These are phyloP conservation scores for Stagonosporopsis chrysanthemi DNA, from an alignment of 2,329 filamentous ascomycete species.

Conservation along the genomic window DNA sequence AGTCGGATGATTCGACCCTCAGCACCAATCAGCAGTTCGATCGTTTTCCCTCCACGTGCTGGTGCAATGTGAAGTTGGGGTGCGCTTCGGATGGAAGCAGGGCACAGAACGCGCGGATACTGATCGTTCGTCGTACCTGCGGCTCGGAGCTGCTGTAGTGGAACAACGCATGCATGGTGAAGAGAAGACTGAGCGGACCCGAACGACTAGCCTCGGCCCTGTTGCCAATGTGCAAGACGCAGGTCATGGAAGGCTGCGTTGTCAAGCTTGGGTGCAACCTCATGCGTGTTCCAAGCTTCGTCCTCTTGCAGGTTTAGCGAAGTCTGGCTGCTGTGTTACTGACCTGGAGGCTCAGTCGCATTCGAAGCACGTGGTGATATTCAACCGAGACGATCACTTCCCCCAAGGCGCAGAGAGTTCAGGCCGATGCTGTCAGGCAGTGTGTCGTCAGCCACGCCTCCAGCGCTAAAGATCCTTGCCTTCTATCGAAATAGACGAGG, in stretches of 20 bases:
- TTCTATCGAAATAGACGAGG: background rate
- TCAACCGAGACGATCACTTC: background rate
- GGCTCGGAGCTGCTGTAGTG: slow-evolving; percentile 1
- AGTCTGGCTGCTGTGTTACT: slow-evolving; percentile 9
- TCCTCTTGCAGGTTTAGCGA: slow-evolving; percentile 1
- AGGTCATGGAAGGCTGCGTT: background rate
- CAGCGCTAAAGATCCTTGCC: background rate
- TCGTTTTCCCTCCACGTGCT: too few relatives aligned
- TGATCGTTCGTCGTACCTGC: slow-evolving; percentile 9
- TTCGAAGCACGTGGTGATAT: background rate
- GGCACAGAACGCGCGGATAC: background rate
- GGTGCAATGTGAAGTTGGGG: background rate
- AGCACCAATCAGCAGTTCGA: background rate
- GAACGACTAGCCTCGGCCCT: background rate
- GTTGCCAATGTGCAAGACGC: background rate
- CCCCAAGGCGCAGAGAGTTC: slow-evolving; percentile 1
- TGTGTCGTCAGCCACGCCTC: background rate
- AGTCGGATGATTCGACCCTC: too few relatives aligned
- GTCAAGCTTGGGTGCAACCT: slow-evolving; percentile 10
- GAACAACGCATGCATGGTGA: slow-evolving; percentile 5
- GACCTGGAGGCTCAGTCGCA: background rate
- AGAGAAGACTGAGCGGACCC: background rate
- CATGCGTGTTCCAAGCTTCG: slow-evolving; percentile 10
- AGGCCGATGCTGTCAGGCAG: background rate
- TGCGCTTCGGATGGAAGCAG: background rate